These are phyloP conservation scores for Orbilia oligospora DNA, from an alignment of 2,329 filamentous ascomycete species.

Conservation along the genomic window DNA sequence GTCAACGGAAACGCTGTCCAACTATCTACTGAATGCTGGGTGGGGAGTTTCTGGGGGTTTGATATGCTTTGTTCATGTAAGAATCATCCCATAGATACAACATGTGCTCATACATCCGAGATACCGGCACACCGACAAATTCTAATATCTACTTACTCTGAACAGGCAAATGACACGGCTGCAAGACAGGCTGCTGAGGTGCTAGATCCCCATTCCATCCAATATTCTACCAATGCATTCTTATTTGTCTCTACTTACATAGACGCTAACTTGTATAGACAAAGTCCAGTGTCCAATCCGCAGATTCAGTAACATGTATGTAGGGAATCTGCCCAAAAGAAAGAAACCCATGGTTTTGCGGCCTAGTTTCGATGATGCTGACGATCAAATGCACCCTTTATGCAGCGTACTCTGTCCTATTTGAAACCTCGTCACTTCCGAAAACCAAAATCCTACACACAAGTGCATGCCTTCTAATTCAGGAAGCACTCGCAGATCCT, in stretches of 20 bases:
- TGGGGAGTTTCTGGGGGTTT: slow-evolving; percentile 38
- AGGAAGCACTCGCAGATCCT: slow-evolving; percentile 94
- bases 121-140: not conserved
- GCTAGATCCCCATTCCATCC: not conserved
- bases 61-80: slow-evolving; percentile 59
- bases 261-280: not conserved
- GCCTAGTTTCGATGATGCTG: not conserved
- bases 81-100: not conserved
- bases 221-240: not conserved
- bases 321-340: not conserved
- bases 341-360: not conserved
- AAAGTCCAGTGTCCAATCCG: not conserved
- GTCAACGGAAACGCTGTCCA: slow-evolving; percentile 17
- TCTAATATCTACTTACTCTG: not conserved
- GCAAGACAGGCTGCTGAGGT: slow-evolving; percentile 44
- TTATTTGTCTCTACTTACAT: not conserved
- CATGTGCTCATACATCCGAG: too few species aligned
- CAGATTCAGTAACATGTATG: not conserved
- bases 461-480: slow-evolving; percentile 90
- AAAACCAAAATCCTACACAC: slow-evolving; percentile 93
- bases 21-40: slow-evolving; percentile 31
- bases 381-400: not conserved
- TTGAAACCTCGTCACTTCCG: slow-evolving; percentile 91
- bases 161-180: slow-evolving; percentile 30
- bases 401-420: slow-evolving; percentile 67